Conservation (phyloP, 176 grass and related monocot species). For the Elaeis guineensis region DNA sequence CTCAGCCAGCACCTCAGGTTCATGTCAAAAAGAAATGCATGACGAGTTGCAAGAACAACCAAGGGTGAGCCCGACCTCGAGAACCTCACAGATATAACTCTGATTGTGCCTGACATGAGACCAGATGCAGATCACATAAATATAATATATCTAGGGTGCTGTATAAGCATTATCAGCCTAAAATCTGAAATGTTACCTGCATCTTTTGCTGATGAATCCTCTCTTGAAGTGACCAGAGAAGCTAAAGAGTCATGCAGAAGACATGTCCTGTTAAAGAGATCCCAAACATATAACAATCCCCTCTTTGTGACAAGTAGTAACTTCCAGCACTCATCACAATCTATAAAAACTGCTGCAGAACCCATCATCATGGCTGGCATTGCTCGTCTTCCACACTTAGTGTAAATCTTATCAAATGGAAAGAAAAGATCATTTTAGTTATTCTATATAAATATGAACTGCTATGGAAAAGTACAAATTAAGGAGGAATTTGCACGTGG, state of each 20-base stretch:
- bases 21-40: constrained; percentile 82
- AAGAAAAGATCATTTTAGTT: too few species aligned
- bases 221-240: constrained; percentile 50
- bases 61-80: constrained; percentile 86
- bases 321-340: constrained; percentile 73
- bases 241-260: constrained; percentile 73
- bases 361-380: constrained; percentile 91
- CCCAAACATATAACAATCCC: constrained; percentile 81
- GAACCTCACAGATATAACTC: constrained; percentile 81
- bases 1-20: constrained; percentile 89
- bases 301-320: constrained; percentile 80
- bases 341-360: constrained; percentile 82
- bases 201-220: constrained; percentile 53
- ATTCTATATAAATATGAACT: too few species aligned
- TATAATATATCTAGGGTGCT: too few species aligned
- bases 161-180: too few species aligned
- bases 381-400: constrained; percentile 66
- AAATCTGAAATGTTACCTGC: constrained; percentile 30
- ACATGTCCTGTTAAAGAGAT: constrained; percentile 66
- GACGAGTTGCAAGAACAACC: constrained; percentile 61
- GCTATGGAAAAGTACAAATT: too few species aligned
- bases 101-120: constrained; percentile 45
- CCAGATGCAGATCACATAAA: too few species aligned
- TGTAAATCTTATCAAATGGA: constrained; percentile 59
- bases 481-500: too few species aligned